A percentile compares a stretch with the other conserved stretches of the same genome.
Conservation (phyloP, 2,329 filamentous ascomycete genomes). For the Ophiostoma sp. region DNA sequence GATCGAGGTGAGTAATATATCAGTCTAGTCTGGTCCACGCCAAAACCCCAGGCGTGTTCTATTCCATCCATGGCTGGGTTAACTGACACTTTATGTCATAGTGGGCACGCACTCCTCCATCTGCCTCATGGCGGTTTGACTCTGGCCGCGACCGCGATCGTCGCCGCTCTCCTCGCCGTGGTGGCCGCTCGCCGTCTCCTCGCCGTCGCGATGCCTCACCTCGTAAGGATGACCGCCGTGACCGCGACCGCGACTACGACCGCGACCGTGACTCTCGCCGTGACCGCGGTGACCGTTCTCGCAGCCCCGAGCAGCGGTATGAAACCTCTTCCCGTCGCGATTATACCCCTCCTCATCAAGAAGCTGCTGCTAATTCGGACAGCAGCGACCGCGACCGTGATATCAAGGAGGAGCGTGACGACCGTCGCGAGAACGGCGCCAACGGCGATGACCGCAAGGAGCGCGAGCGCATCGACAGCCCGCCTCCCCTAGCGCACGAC, state of each 20-base stretch:
- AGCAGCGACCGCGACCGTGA: constrained; percentile 61
- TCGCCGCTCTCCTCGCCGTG: constrained; percentile 63
- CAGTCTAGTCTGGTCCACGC: not conserved
- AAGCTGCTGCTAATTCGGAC: constrained; percentile 43
- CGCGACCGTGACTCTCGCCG: constrained; percentile 69
- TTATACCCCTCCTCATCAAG: constrained; percentile 22
- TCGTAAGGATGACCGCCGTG: constrained; percentile 82
- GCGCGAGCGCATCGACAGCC: constrained; percentile 58
- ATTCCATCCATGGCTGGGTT: not conserved
- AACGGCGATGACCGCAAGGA: constrained; percentile 87
- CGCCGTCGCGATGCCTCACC: constrained; percentile 83
- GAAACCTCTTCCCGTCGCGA: constrained; percentile 18
- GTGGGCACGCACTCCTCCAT: constrained; percentile 98
- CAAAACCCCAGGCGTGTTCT: not conserved
- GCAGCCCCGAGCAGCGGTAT: constrained; percentile 66
- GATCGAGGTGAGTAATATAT: constrained; percentile 72
- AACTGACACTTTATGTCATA: constrained; percentile 42
- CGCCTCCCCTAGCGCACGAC: constrained; percentile 81
- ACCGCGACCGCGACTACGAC: constrained; percentile 72
- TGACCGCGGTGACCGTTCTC: constrained; percentile 71
- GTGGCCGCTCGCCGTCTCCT: constrained; percentile 72
- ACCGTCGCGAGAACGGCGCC: constrained; percentile 69
- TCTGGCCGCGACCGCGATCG: constrained; percentile 78
- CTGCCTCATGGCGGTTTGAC: constrained; percentile 97
- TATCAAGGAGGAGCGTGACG: constrained; percentile 69